Base-by-base conservation (phyloP, 257 asterid genomes). In the Petunia axillaris region DNA sequence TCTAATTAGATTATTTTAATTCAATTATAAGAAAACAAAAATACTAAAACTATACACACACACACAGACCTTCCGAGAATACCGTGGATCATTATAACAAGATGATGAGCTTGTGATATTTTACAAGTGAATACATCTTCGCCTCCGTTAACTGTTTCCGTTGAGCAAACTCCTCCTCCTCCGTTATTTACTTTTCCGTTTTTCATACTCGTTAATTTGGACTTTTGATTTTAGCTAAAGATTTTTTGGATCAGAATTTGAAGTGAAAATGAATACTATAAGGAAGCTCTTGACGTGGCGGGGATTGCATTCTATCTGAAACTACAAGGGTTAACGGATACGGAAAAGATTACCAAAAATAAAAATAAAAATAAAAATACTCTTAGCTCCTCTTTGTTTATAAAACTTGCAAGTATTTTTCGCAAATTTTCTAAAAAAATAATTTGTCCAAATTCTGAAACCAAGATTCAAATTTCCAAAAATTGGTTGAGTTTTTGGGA, bases 61-160 rank as follows among this genome's bases (percentile, higher is more conserved):
- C 39, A 68, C 44, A 64, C 76, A 2, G 40, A 95, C 99, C 99
- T 96, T 80, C 99, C 99, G 1, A 96, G 97, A 85, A 96, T 96
- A 65, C 99, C 99, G 81, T 96, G 99, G 65, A 96, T 93, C 98
- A 96, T 87, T 44, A 96, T 87, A 60, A 94, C 95, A 10, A 96
- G 98, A 89, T 96, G 99, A 93, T 94, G 98, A 59, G 94, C 90
- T 82, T 91, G 93, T 46, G 93, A 86, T 4, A 82, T 81, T 41
- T 84, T 82, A 76, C 85, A 87, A 77, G 92, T 91, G 79, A 81
- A 90, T 16, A 92, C 95, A 80, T 91, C 97, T 86, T 89, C 89
- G 64, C 88, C 97, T 39, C 95, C 97, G 77, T 87, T 79, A 39
- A 80, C 87, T 54, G 93, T 83, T 85, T 82, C 97, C 82, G 90